Conservation (phyloP, 495 filamentous ascomycete species). For the Trichoderma erinaceum region DNA sequence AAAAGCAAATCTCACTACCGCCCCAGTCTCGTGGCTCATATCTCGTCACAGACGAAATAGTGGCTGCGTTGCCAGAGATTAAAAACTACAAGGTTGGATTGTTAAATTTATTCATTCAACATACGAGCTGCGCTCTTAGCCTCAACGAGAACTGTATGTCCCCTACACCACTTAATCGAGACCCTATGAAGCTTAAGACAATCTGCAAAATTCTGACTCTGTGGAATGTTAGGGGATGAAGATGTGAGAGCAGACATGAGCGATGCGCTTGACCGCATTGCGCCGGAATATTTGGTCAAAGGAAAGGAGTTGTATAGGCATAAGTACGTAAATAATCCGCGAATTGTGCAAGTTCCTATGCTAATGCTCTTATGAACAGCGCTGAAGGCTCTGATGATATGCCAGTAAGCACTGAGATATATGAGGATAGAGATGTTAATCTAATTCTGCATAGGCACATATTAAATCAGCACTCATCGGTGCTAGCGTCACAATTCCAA, state of each 20-base stretch:
- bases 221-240: conserved; percentile 19
- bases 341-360: background rate
- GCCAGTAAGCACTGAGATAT: conserved; percentile 47
- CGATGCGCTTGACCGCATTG: conserved; percentile 86
- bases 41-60: conserved; percentile 74
- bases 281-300: conserved; percentile 58
- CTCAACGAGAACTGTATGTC: conserved; percentile 95
- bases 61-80: conserved; percentile 66
- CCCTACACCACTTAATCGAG: conserved; percentile 33
- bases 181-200: background rate
- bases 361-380: conserved; percentile 14
- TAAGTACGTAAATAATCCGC: conserved; percentile 25
- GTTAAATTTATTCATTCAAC: conserved; percentile 83
- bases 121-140: conserved; percentile 78
- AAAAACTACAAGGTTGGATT: conserved; percentile 74
- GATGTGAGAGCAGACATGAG: conserved; percentile 74
- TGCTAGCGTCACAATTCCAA: conserved; percentile 81
- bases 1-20: conserved; percentile 74
- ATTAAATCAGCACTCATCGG: conserved; percentile 87
- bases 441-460: conserved; percentile 42
- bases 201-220: background rate
- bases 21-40: conserved; percentile 72
- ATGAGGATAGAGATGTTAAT: background rate
- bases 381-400: conserved; percentile 91
- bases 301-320: conserved; percentile 79